These are phyloP conservation scores for Stagonosporopsis chrysanthemi DNA, from an alignment of 2,329 filamentous ascomycete species.

Conservation along the genomic window DNA sequence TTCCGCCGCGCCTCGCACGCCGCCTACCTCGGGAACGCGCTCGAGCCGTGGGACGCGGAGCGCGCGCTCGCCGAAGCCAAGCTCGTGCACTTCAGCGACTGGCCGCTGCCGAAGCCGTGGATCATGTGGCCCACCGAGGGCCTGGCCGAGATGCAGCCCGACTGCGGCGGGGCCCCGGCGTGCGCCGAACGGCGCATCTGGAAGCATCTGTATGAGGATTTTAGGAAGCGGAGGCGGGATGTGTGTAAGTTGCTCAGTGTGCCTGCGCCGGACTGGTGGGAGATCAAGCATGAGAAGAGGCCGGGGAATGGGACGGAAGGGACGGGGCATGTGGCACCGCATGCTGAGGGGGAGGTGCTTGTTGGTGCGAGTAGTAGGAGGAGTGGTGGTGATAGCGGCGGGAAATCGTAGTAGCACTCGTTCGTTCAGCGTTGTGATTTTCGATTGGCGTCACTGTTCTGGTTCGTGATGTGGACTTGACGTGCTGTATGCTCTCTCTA, in stretches of 20 bases:
- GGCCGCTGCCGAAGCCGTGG: slow-evolving; percentile 73
- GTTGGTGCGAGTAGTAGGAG: background rate
- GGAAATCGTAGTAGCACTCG: too few relatives aligned
- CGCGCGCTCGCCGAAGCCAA: slow-evolving; percentile 66
- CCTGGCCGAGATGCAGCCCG: slow-evolving; percentile 55
- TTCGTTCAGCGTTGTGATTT: too few relatives aligned
- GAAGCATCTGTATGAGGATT: slow-evolving; percentile 56
- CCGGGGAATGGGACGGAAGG: slow-evolving; percentile 33
- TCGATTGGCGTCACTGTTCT: too few relatives aligned
- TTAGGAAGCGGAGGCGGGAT: slow-evolving; percentile 51
- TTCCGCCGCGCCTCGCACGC: slow-evolving; percentile 64
- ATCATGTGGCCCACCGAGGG: slow-evolving; percentile 55
- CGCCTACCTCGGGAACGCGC: slow-evolving; percentile 60
- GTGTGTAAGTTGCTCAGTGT: slow-evolving; percentile 51
- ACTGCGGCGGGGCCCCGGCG: slow-evolving; percentile 48
- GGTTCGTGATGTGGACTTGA: too few relatives aligned
- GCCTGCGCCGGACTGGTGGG: slow-evolving; percentile 49
- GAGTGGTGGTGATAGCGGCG: too few relatives aligned
- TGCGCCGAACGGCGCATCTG: slow-evolving; percentile 54
- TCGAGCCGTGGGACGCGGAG: slow-evolving; percentile 67
- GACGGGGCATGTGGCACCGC: slow-evolving; percentile 33
- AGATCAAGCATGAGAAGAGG: slow-evolving; percentile 33
- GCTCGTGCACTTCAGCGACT: slow-evolving; percentile 75
- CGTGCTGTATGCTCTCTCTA: too few relatives aligned
- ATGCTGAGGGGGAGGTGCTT: slow-evolving; percentile 10